These are phyloP conservation scores for Trametes hirsuta DNA, from an alignment of 1,284 basidiomycete species.

Conservation along the genomic window DNA sequence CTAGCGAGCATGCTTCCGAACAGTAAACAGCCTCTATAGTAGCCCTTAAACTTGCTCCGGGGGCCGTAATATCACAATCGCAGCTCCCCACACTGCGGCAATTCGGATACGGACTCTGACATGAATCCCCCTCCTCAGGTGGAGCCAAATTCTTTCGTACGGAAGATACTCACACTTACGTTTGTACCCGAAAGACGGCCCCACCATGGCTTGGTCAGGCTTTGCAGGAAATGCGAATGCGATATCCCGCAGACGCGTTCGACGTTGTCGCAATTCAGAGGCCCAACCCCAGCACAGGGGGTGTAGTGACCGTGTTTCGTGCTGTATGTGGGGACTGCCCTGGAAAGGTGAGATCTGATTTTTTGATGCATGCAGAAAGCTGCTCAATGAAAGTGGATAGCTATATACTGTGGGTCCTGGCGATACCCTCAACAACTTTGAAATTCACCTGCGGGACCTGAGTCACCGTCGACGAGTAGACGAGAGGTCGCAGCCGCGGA, in stretches of 20 bases:
- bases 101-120: neutral
- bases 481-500: neutral
- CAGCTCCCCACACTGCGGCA: too few species aligned
- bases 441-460: neutral
- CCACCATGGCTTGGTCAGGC: conserved; percentile 4
- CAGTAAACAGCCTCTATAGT: too few species aligned
- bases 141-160: neutral
- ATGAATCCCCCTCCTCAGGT: neutral
- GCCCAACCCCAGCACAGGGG: conserved; percentile 5
- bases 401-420: conserved; percentile 1
- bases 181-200: neutral
- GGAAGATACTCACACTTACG: neutral
- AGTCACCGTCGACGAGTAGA: neutral
- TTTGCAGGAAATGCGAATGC: neutral
- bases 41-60: too few species aligned
- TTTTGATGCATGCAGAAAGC: neutral
- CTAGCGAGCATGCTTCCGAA: too few species aligned
- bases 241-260: conserved; percentile 4
- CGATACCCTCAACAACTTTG: conserved; percentile 5
- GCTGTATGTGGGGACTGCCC: conserved; percentile 8
- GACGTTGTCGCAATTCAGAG: neutral
- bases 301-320: conserved; percentile 6
- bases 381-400: neutral
- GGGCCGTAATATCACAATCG: too few species aligned
- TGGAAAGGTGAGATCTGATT: neutral